Conservation (phyloP, 2,329 filamentous ascomycete species). For the Xylariomycetidae sp. region DNA sequence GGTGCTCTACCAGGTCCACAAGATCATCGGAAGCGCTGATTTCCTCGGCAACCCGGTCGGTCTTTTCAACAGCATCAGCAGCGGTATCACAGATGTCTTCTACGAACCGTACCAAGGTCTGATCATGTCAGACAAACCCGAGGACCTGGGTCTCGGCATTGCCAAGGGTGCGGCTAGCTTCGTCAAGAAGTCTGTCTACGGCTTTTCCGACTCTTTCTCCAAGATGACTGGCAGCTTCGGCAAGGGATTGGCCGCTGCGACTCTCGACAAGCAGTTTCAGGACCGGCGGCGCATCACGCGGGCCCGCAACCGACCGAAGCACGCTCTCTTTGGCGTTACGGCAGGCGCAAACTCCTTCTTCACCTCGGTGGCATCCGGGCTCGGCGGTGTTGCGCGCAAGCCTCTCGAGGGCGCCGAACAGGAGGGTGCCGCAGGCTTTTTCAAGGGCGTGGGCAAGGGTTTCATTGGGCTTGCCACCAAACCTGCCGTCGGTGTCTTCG, state of each 20-base stretch:
- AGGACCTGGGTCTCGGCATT: constrained; percentile 90
- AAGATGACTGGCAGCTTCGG: constrained; percentile 97
- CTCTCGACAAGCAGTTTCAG: constrained; percentile 97
- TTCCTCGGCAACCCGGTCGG: constrained; percentile 97
- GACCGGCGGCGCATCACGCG: constrained; percentile 90
- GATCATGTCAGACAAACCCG: constrained; percentile 90
- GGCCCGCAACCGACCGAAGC: constrained; percentile 89
- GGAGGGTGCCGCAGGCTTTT: constrained; percentile 87
- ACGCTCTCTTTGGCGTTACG: constrained; percentile 92
- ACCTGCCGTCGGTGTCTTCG: constrained; percentile 91
- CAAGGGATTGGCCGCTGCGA: constrained; percentile 91
- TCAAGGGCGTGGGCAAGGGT: constrained; percentile 96
- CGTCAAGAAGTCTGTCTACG: constrained; percentile 97
- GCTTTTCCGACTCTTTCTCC: constrained; percentile 93
- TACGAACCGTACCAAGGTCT: constrained; percentile 98
- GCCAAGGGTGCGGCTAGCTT: constrained; percentile 96
- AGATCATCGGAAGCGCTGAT: constrained; percentile 93
- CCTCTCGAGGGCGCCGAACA: constrained; percentile 94
- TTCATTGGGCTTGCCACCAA: constrained; percentile 93
- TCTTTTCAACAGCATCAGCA: constrained; percentile 96
- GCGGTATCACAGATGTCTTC: constrained; percentile 95
- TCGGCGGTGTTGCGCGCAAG: constrained; percentile 87
- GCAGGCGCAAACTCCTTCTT: constrained; percentile 93
- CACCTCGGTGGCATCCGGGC: constrained; percentile 84
- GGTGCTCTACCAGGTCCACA: constrained; percentile 90